Evolutionary conservation across 225 moss, liverwort and hornwort species (phyloP), one percentile per base, ranked within the genome.

Genomic region (Sphagnum contortum): DNA sequence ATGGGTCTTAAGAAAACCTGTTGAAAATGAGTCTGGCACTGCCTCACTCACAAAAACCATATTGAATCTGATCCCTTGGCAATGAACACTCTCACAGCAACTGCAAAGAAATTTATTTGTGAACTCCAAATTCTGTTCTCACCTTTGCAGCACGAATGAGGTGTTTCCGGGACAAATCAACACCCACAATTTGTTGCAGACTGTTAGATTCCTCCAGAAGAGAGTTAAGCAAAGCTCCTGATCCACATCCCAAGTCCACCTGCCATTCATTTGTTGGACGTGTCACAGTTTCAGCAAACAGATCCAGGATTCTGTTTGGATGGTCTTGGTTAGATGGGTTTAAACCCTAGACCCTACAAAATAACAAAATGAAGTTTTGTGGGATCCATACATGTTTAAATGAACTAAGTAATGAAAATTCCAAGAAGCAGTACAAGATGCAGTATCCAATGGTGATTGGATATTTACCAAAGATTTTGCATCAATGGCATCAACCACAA

Each of bases 231-330:
- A 98, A 74, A 79, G 91, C 91, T 75, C 93, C 98, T 67, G 98
- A 98, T 48, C 98, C 98, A 72, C 98, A 98, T 57, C 98, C 98
- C 59, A 98, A 67, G 81, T 98, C 98, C 61, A 98, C 89, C 98
- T 98, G 87, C 29, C 29, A 29, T 29, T 29, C 29, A 29, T 29
- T 29, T 29, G 29, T 29, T 29, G 29, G 29, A 29, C 29, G 1
- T 29, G 29, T 29, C 29, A 29, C 29, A 29, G 29, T 29, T 29
- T 29, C 1, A 13, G 8, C 12, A 6, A 60, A 6, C 14, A 6
- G 12, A 6, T 0, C 6, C 6, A 45, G 9, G 12, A 29, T 29
- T 29, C 29, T 29, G 29, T 29, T 29, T 29, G 29, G 29, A 29
- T 29, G 29, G 29, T 29, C 29, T 29, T 29, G 29, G 29, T 29